phyloP scores from a whole-genome alignment of 2,329 filamentous ascomycete species.

The Fusarium avenaceum region DNA sequence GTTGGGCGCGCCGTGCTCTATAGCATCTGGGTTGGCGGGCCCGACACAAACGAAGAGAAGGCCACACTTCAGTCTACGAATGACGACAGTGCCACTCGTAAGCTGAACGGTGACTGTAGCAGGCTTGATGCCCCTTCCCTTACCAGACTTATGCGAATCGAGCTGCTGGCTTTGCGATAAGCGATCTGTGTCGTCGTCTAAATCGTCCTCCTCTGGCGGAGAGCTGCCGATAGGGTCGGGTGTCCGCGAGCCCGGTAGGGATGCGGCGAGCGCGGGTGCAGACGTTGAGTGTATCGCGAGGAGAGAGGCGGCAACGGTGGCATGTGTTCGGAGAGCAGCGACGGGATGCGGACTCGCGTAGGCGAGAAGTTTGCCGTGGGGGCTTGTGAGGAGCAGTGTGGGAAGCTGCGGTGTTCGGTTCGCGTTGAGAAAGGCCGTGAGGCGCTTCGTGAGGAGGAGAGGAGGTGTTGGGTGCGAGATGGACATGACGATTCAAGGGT shows the following conservation, averaged over 20 bases:
- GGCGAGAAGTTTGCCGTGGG: conserved; percentile 73
- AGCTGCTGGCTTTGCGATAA: conserved; percentile 46
- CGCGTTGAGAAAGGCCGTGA: conserved; percentile 71
- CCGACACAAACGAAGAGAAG: conserved; percentile 74
- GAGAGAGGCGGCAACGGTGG: conserved; percentile 73
- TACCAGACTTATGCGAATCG: conserved; percentile 35
- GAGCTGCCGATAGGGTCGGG: conserved; percentile 47
- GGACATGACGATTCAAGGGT: conserved; percentile 50
- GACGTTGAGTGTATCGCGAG: conserved; percentile 69
- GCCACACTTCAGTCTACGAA: conserved; percentile 69
- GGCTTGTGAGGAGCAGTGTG: conserved; percentile 71
- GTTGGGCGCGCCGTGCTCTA: conserved; percentile 37
- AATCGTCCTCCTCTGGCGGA: conserved; percentile 44
- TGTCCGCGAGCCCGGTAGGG: conserved; percentile 56
- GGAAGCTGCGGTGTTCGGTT: conserved; percentile 70
- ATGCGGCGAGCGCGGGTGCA: conserved; percentile 58
- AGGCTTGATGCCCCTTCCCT: conserved; percentile 51
- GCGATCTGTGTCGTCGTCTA: conserved; percentile 48
- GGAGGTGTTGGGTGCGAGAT: conserved; percentile 62
- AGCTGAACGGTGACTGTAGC: conserved; percentile 70
- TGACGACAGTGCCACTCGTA: conserved; percentile 69
- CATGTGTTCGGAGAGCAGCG: conserved; percentile 70
- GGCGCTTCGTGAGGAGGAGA: conserved; percentile 74
- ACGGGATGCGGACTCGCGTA: conserved; percentile 70
- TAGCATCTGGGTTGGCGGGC: conserved; percentile 54